A percentile compares a stretch with the other conserved stretches of the same genome.
Conservation (phyloP, 148 eudicot genomes). For the Vaccinium vitisidaea region DNA sequence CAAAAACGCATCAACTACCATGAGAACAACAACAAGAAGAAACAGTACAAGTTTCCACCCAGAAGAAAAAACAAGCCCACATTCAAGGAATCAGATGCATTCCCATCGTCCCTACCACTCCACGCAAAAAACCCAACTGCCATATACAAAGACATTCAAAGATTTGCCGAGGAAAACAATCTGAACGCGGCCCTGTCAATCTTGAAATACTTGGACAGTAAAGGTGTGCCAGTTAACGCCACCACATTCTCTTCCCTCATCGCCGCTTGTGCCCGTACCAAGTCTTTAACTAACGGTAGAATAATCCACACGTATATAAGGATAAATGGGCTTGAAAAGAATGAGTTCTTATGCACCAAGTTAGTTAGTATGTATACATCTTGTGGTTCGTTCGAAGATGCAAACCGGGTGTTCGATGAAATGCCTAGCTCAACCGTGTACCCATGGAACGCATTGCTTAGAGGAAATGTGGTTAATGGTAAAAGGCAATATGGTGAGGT, state of each 20-base stretch:
- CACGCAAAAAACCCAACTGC: constrained; percentile 68
- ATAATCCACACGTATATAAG: constrained; percentile 56
- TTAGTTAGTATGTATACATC: constrained; percentile 72
- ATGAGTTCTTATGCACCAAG: constrained; percentile 67
- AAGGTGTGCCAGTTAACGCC: constrained; percentile 71
- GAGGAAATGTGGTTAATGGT: constrained; percentile 79
- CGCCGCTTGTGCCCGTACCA: constrained; percentile 50
- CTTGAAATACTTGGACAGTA: constrained; percentile 59
- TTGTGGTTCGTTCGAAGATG: constrained; percentile 66
- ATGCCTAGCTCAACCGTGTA: constrained; percentile 45
- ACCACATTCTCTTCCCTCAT: constrained; percentile 71
- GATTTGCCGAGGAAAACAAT: constrained; percentile 48
- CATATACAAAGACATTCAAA: constrained; percentile 59
- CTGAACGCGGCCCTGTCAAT: constrained; percentile 59
- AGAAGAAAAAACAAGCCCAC: not conserved
- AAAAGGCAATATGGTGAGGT: constrained; percentile 43
- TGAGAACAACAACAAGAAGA: not conserved
- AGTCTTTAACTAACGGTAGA: constrained; percentile 41
- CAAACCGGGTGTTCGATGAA: constrained; percentile 50
- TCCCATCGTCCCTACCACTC: constrained; percentile 55
- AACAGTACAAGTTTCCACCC: not conserved
- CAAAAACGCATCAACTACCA: constrained; percentile 9
- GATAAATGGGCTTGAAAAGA: constrained; percentile 59
- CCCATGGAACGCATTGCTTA: constrained; percentile 88
- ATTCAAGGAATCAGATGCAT: constrained; percentile 31